Base-by-base conservation (phyloP, 768 basidiomycete genomes). In the Butyriboletus loyo region DNA sequence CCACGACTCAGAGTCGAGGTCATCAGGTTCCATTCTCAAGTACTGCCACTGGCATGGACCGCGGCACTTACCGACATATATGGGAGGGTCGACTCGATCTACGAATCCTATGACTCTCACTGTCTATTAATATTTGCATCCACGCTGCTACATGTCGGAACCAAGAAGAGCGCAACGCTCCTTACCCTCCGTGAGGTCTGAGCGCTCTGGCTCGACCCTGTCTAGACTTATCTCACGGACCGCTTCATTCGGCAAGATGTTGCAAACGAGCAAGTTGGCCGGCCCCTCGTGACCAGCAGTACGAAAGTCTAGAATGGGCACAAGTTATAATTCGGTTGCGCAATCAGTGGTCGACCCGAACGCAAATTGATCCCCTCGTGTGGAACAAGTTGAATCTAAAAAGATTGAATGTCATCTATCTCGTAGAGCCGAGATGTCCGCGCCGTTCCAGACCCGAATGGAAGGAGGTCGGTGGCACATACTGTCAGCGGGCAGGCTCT, bases 361-460 rank as follows among this genome's bases (percentile, higher is more conserved):
- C 40, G 34, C 36, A 51, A 21, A 15, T 45, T 50, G 57, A 54
- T 59, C 57, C 52, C 53, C 48, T 45, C 27, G 24, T 40, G 30
- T 22, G 44, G 38, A 25, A 15, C 15, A 19, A 46, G 45, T 28
- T 6, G n/a, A 56, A 31, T 38, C 57, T 34, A 28, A 43, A 56
- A 34, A 30, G 31, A 27, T 42, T 30, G 4, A 27, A 46, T 30
- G 4, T 17, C 27, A 13, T 49, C 36, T 46, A 19, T 25, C 35
- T 11, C 19, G 27, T 41, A 24, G 35, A 49, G 51, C 52, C 39
- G 48, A 59, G 57, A 30, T 53, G 38, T 36, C 46, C 39, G 45
- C 41, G 41, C 56, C 50, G 55, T 44, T n/a, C 24, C 45, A 46
- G 44, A 15, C 27, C 45, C 38, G 38, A 46, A 46, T 6, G 38